Base-by-base conservation (phyloP, 306 rosid species). In the Rosa multiflora region DNA sequence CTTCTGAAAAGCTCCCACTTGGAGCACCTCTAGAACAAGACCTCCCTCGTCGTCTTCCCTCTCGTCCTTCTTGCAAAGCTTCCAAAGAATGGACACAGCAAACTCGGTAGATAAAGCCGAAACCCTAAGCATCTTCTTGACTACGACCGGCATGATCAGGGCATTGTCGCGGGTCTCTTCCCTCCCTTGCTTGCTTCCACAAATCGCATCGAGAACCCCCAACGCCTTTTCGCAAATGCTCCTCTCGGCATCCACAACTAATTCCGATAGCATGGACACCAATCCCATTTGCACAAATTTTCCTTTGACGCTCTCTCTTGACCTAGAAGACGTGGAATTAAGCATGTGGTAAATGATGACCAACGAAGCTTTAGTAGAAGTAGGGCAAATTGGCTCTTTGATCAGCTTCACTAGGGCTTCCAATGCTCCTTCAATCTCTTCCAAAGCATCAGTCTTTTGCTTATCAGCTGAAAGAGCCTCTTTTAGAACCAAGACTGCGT, bases 1-100 rank as follows among this genome's bases (percentile, higher is more conserved):
- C 85, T 87, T 87, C 76, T 87, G 90, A 75, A 87, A 87, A 13
- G 83, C 88, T 2, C 90, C 90, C 44, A 82, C 82, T 82, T 76
- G 83, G 51, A 87, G 86, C 3, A 82, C 86, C 80, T 87, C 88
- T 2, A 87, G 74, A 2, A 62, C 46, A 23, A 70, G 76, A 10
- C 64, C 72, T 5, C 72, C 70, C 21, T 35, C 80, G 0, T 62
- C 76, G 18, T 61, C 76, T 23, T 75, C 88, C 5, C 79, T 67
- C 0, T 7, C 21, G 13, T 46, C 81, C 17, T 73, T 74, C 71
- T 74, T 87, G 75, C 81, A 74, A 3, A 87, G 85, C 75, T 84
- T 84, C 88, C 89, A 87, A 3, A 87, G 72, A 59, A 87, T 73
- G 9, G 84, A 79, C 3, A 84, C 83, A 2, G 89, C 77, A 47